Evolutionary conservation across 140 eudicot species (phyloP).

Genomic region (Artemisia princeps): DNA sequence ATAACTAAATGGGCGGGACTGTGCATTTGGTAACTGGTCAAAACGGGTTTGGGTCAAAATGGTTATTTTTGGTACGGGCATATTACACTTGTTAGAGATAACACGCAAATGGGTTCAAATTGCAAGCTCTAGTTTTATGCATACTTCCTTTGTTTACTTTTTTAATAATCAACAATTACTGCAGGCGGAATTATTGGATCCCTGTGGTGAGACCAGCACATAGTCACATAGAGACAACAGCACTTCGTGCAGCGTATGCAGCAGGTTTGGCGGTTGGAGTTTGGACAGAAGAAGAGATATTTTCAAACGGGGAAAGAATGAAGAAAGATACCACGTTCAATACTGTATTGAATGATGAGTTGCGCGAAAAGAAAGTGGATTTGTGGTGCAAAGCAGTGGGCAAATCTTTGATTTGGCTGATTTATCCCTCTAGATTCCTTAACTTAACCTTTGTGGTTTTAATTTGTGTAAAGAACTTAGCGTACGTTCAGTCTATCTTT

Average conservation of each 20-base stretch:
- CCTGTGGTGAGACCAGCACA: too few species aligned
- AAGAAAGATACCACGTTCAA: constrained; percentile 47
- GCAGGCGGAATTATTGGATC: constrained; percentile 59
- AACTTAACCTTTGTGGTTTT: too few species aligned
- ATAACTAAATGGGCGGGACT: background rate
- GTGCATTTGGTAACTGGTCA: too few species aligned
- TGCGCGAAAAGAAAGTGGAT: constrained; percentile 68
- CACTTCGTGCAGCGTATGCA: too few species aligned
- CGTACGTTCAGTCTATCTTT: too few species aligned
- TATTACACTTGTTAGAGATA: too few species aligned
- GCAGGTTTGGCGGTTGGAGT: too few species aligned
- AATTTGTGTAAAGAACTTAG: too few species aligned
- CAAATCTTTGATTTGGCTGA: constrained; percentile 84
- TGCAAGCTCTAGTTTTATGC: constrained; percentile 22
- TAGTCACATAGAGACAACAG: too few species aligned
- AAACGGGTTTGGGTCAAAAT: too few species aligned
- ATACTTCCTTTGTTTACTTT: too few species aligned
- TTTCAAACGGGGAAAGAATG: constrained; percentile 53
- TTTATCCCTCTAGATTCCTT: constrained; percentile 41
- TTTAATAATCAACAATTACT: constrained; percentile 15
- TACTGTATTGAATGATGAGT: constrained; percentile 45
- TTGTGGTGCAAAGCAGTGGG: constrained; percentile 89
- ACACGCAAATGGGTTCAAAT: background rate
- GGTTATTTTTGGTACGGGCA: too few species aligned
- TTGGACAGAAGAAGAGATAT: constrained; percentile 59